Percentiles rank a stretch among this genome's conserved stretches.
Evolutionary conservation across 345 rosid species (phyloP).

Genomic region (Syzygium oleosum): DNA sequence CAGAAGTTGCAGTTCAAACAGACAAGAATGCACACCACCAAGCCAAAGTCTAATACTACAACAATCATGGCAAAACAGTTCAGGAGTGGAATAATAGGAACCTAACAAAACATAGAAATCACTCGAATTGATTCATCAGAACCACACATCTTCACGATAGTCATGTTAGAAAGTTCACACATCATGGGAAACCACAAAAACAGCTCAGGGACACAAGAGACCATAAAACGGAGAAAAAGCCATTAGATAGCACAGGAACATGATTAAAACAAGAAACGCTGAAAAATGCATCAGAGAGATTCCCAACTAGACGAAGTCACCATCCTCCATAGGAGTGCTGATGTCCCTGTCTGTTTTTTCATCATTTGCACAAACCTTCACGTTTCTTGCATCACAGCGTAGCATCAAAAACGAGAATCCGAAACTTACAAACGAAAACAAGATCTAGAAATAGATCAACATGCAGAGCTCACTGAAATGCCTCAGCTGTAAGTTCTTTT

Average conservation of each 20-base stretch:
- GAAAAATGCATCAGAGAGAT: constrained; percentile 40
- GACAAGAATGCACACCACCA: neutral
- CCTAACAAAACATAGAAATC: neutral
- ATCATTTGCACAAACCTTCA: constrained; percentile 37
- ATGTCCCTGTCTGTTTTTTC: constrained; percentile 87
- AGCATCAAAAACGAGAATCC: neutral
- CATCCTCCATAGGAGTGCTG: constrained; percentile 38
- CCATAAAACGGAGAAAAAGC: too few species aligned
- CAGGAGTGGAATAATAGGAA: neutral
- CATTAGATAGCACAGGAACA: neutral
- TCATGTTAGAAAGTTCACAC: neutral
- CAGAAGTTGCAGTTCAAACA: neutral
- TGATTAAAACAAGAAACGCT: neutral
- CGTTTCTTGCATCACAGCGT: neutral
- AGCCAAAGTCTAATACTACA: neutral
- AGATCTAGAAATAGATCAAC: neutral
- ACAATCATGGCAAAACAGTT: neutral
- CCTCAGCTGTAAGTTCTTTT: constrained; percentile 28
- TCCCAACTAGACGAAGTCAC: constrained; percentile 31
- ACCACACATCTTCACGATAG: neutral
- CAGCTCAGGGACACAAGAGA: neutral
- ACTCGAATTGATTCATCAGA: neutral
- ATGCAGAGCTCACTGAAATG: neutral
- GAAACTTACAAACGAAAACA: neutral
- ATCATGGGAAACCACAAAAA: neutral